phyloP scores from a whole-genome alignment of 345 rosid genomes.

The Salix udensis region DNA sequence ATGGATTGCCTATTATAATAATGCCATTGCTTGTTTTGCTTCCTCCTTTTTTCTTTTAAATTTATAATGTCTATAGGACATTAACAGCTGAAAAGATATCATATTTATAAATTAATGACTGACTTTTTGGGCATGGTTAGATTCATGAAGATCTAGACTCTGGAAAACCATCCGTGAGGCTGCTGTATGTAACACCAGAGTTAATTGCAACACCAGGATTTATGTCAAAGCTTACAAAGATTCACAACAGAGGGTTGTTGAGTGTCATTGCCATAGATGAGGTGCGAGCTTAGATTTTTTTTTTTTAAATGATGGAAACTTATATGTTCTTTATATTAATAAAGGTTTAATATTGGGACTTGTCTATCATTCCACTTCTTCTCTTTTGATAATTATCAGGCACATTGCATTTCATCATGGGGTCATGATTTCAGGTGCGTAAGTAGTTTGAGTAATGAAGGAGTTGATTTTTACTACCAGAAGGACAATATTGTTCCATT shows the following conservation, averaged over 20 bases:
- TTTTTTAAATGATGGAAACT: not conserved
- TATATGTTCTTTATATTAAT: not conserved
- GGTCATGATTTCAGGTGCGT: slow-evolving; percentile 97
- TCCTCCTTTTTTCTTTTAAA: not conserved
- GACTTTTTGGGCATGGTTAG: slow-evolving; percentile 30
- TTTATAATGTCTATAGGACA: not conserved
- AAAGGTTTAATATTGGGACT: slow-evolving; percentile 3
- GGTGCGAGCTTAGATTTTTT: slow-evolving; percentile 34
- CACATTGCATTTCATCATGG: slow-evolving; percentile 97
- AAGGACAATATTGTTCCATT: not conserved
- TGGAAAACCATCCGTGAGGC: slow-evolving; percentile 72
- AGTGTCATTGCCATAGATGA: slow-evolving; percentile 92
- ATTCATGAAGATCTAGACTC: slow-evolving; percentile 89
- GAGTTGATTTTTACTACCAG: not conserved
- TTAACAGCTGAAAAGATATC: not conserved
- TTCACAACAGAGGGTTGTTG: slow-evolving; percentile 80
- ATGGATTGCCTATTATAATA: not conserved
- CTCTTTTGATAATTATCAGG: slow-evolving; percentile 47
- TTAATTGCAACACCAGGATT: slow-evolving; percentile 78
- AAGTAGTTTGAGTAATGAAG: slow-evolving; percentile 14
- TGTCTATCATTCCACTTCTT: slow-evolving; percentile 6
- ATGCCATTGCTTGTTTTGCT: not conserved
- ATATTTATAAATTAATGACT: not conserved
- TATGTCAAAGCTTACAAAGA: slow-evolving; percentile 69
- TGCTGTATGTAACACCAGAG: slow-evolving; percentile 93